Evolutionary conservation across 2,329 filamentous ascomycete species (phyloP).

Genomic region (Apiospora aurea): DNA sequence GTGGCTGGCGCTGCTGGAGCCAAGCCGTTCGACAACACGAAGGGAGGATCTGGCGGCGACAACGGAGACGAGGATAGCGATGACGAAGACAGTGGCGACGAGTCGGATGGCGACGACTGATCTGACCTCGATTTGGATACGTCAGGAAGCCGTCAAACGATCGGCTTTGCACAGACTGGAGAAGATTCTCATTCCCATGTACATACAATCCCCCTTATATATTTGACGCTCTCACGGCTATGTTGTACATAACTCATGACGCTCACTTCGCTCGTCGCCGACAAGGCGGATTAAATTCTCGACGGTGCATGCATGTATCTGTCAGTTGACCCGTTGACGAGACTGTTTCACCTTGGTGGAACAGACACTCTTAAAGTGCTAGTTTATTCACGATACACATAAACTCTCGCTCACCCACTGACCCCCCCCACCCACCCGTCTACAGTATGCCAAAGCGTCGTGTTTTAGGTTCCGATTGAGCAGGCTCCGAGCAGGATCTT

Average conservation of each 20-base stretch:
- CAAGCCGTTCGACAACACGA: slow-evolving; percentile 28
- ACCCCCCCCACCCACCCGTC: too few relatives aligned
- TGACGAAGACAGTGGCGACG: slow-evolving; percentile 29
- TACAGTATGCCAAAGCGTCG: not conserved
- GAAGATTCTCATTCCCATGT: not conserved
- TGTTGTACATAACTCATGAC: not conserved
- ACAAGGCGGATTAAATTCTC: not conserved
- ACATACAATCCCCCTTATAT: not conserved
- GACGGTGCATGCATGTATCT: not conserved
- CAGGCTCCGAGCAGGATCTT: not conserved
- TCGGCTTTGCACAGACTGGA: not conserved
- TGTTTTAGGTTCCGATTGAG: too few relatives aligned
- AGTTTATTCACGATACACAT: not conserved
- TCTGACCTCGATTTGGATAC: not conserved
- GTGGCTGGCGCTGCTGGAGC: slow-evolving; percentile 37
- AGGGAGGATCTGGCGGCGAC: slow-evolving; percentile 32
- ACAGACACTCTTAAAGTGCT: not conserved
- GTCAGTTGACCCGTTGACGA: too few relatives aligned
- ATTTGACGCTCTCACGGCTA: too few relatives aligned
- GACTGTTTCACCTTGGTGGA: not conserved
- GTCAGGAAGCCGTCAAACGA: not conserved
- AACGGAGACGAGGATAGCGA: slow-evolving; percentile 33
- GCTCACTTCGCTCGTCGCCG: not conserved
- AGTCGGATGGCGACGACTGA: not conserved
- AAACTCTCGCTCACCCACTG: not conserved